These are phyloP conservation scores for Trichoderma sp. DNA, from an alignment of 2,329 filamentous ascomycete species.

Conservation along the genomic window DNA sequence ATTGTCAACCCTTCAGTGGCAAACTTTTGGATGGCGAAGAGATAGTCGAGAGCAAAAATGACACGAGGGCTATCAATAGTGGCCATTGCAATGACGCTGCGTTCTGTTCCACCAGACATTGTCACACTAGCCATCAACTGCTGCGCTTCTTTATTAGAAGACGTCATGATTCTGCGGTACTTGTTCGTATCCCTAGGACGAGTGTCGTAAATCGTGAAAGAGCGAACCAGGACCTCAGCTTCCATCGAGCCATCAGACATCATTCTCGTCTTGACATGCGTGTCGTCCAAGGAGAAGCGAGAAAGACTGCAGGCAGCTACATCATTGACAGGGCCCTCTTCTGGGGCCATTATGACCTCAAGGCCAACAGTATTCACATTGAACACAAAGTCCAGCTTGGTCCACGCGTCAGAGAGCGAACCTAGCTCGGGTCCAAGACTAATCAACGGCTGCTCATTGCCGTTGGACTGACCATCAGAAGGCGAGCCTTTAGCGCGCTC, in stretches of 20 bases:
- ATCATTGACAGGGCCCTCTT: slow-evolving; percentile 75
- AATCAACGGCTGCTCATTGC: slow-evolving; percentile 44
- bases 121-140: slow-evolving; percentile 98
- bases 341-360: slow-evolving; percentile 76
- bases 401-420: slow-evolving; percentile 72
- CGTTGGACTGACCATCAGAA: slow-evolving; percentile 32
- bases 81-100: slow-evolving; percentile 82
- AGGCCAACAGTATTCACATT: slow-evolving; percentile 83
- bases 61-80: slow-evolving; percentile 92
- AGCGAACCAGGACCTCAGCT: slow-evolving; percentile 87
- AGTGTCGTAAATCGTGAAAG: slow-evolving; percentile 92
- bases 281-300: slow-evolving; percentile 91
- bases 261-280: slow-evolving; percentile 87
- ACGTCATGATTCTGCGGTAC: slow-evolving; percentile 96
- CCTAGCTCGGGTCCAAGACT: slow-evolving; percentile 70
- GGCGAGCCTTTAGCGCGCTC: slow-evolving; percentile 47
- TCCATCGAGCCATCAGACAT: slow-evolving; percentile 88
- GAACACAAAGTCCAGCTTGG: slow-evolving; percentile 89
- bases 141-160: slow-evolving; percentile 90
- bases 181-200: slow-evolving; percentile 89
- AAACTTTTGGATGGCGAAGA: slow-evolving; percentile 86
- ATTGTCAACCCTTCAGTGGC: slow-evolving; percentile 65
- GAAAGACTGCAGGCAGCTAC: slow-evolving; percentile 80
- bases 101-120: slow-evolving; percentile 80
- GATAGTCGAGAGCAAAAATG: slow-evolving; percentile 93